Evolutionary conservation across 495 filamentous ascomycete species (phyloP).

Genomic region (Durotheca rogersii): DNA sequence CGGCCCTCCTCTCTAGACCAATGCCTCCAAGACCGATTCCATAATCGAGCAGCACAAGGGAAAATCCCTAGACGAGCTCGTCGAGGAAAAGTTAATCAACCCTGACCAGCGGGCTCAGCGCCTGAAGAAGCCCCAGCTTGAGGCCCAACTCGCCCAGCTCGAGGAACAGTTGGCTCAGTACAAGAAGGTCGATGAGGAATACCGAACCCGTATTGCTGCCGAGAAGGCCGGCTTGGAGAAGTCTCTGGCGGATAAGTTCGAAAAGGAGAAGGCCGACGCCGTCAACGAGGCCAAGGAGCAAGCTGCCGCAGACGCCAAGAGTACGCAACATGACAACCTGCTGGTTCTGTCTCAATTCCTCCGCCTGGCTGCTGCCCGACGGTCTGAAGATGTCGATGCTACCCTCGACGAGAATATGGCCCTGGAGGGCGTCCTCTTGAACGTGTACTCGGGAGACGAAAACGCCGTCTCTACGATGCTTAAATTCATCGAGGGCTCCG

Average conservation of each 20-base stretch:
- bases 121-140: conserved; percentile 84
- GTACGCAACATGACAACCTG: conserved; percentile 55
- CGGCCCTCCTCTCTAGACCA: conserved; percentile 53
- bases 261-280: conserved; percentile 65
- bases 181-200: conserved; percentile 78
- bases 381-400: conserved; percentile 63
- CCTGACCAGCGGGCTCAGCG: conserved; percentile 85
- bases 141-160: conserved; percentile 68
- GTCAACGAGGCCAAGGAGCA: conserved; percentile 54
- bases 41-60: conserved; percentile 74
- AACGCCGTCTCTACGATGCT: conserved; percentile 78
- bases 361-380: conserved; percentile 70
- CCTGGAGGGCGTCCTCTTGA: conserved; percentile 84
- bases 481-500: conserved; percentile 78
- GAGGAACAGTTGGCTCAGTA: conserved; percentile 83
- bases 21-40: conserved; percentile 73
- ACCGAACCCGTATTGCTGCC: conserved; percentile 62
- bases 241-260: conserved; percentile 66
- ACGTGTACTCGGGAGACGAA: conserved; percentile 84
- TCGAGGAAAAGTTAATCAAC: conserved; percentile 83
- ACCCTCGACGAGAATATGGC: conserved; percentile 71
- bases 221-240: conserved; percentile 76
- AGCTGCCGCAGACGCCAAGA: conserved; percentile 57
- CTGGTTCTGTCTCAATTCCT: conserved; percentile 77
- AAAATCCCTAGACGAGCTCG: conserved; percentile 80